Evolutionary conservation across 2,329 filamentous ascomycete genomes (phyloP), one percentile per base, ranked within the genome.

Genomic region (Ophidiomyces ophidiicola): DNA sequence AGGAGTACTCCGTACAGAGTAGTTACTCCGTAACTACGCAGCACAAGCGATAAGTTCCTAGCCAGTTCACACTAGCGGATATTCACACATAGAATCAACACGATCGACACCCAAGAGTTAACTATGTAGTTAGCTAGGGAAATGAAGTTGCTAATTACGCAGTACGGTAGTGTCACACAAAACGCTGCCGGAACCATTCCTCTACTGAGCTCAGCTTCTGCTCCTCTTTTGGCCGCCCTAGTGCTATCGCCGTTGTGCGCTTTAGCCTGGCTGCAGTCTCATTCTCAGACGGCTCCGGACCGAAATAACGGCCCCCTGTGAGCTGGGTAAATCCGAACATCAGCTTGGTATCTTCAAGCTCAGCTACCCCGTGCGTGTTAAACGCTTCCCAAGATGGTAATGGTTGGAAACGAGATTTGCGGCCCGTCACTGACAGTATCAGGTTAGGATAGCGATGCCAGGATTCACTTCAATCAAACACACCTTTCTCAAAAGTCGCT

Each of bases 271-370:
- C 24, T 26, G 24, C 24, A n/a, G 24, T 26, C 7, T 26, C 24
- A 26, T n/a, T 26, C n/a, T 26, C 24, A n/a, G 24, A 26, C n/a
- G 24, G 7, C n/a, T 26, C 24, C 7, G 24, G 24, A 7, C 24
- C 24, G n/a, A 26, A 26, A 26, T 26, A 26, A 7, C 24, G 24
- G 24, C 24, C 24, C n/a, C 24, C 57, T 1, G 56, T 55, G 14
- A 50, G 31, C 43, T 61, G 58, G 15, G 55, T 55, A 38, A 62
- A 60, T 6, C 53, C 53, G 40, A 61, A 62, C 49, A 62, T 57
- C 31, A 51, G 46, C 44, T 61, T 61, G 39, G 57, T 51, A 6
- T 58, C 59, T 37, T 60, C 55, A n/a, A 60, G 49, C n/a, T 50
- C 47, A 7, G 46, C 45, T 1, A 53, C 48, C 0, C 54, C 58